Evolutionary conservation across 208 protist genomes (phyloP).

Genomic region (Wallacemonas rigidus): DNA sequence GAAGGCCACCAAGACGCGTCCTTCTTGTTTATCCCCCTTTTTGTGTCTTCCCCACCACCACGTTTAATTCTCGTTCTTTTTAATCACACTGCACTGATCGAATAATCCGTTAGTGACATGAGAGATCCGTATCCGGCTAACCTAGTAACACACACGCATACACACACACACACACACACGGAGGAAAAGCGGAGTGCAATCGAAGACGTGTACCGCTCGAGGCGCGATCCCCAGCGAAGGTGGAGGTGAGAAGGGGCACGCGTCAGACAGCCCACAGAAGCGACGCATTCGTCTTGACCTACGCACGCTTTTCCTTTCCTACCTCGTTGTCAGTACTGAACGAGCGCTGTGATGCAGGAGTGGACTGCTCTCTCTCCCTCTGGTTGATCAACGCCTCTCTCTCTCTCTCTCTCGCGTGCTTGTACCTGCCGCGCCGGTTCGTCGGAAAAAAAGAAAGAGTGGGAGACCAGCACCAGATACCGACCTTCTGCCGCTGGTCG

Average conservation of each 20-base stretch:
- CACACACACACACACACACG: background rate
- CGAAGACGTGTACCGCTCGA: too few species aligned
- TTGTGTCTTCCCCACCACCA: background rate
- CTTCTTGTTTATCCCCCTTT: conserved; percentile 1
- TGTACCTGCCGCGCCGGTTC: background rate
- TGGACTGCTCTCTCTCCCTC: too few species aligned
- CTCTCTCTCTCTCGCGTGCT: background rate
- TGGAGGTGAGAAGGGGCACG: too few species aligned
- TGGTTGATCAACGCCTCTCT: too few species aligned
- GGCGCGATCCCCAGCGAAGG: too few species aligned
- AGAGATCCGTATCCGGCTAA: background rate
- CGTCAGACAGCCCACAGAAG: too few species aligned
- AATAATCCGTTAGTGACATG: background rate
- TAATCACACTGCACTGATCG: background rate
- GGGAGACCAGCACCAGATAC: background rate
- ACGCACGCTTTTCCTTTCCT: too few species aligned
- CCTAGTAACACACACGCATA: conserved; percentile 2
- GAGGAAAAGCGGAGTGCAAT: too few species aligned
- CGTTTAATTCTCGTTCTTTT: background rate
- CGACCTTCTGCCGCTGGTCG: too few species aligned
- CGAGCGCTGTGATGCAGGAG: too few species aligned
- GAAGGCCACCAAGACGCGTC: background rate
- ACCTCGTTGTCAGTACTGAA: too few species aligned
- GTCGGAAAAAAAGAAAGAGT: background rate
- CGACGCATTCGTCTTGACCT: too few species aligned